Evolutionary conservation across 1,284 basidiomycete genomes (phyloP).

Genomic region (Pseudozyma thailandica): DNA sequence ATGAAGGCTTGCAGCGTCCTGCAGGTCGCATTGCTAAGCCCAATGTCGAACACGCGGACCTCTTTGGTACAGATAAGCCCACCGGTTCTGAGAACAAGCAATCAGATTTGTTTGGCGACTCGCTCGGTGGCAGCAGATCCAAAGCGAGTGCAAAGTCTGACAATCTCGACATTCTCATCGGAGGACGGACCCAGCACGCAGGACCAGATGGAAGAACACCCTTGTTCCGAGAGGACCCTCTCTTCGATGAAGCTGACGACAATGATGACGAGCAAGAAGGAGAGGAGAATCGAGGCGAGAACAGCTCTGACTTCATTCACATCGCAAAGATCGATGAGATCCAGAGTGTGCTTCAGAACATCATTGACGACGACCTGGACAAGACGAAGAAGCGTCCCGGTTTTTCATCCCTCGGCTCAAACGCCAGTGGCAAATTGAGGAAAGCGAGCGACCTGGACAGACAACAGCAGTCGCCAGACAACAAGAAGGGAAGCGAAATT

Average conservation of each 20-base stretch:
- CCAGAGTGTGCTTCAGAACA: constrained; percentile 90
- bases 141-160: constrained; percentile 48
- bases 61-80: constrained; percentile 40
- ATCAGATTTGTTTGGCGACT: constrained; percentile 44
- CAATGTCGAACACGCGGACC: constrained; percentile 34
- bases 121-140: constrained; percentile 20
- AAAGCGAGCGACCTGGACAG: constrained; percentile 19
- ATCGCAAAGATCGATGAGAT: constrained; percentile 71
- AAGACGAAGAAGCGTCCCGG: constrained; percentile 16
- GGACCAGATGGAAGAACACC: constrained; percentile 50
- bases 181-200: constrained; percentile 47
- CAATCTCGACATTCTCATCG: constrained; percentile 58
- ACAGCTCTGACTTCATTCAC: constrained; percentile 40
- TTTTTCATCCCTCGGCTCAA: constrained; percentile 13
- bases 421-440: constrained; percentile 9
- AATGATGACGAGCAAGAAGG: constrained; percentile 16
- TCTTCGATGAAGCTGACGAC: constrained; percentile 56
- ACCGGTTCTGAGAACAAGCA: constrained; percentile 23
- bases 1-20: constrained; percentile 18
- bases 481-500: constrained; percentile 10
- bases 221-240: constrained; percentile 53
- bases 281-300: constrained; percentile 28
- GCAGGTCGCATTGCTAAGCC: constrained; percentile 12
- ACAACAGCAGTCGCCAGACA: constrained; percentile 12
- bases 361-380: constrained; percentile 78